A percentile compares a stretch with the other conserved stretches of the same genome.
phyloP scores from a whole-genome alignment of 2,329 filamentous ascomycete species.

The Botrytis galanthina region DNA sequence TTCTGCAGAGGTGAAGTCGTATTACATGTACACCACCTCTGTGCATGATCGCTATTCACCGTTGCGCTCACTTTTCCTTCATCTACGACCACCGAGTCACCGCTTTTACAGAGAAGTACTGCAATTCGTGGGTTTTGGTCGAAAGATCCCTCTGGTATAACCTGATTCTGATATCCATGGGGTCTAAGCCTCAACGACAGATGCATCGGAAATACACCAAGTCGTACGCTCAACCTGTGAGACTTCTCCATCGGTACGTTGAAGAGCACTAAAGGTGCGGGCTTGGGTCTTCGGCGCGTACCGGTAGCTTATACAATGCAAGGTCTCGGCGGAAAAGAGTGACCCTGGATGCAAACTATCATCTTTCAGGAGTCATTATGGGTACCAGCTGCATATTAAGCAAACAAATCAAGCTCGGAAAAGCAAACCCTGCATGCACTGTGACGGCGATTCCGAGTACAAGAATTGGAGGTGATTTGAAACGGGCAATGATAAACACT shows the following conservation, averaged over 20 bases:
- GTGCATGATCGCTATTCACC: neutral
- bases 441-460: neutral
- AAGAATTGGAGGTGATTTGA: neutral
- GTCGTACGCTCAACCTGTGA: neutral
- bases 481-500: neutral
- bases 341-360: neutral
- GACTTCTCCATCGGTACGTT: neutral
- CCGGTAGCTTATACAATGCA: neutral
- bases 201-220: neutral
- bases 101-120: neutral
- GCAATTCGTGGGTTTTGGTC: neutral
- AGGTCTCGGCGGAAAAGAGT: neutral
- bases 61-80: neutral
- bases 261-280: neutral
- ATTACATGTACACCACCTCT: neutral
- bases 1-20: neutral
- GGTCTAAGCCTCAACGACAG: conserved; percentile 1
- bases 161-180: conserved; percentile 8
- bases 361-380: neutral
- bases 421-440: neutral
- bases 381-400: neutral
- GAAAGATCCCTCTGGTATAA: neutral
- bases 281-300: neutral
- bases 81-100: neutral
- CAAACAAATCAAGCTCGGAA: neutral